phyloP scores from a whole-genome alignment of 306 rosid species.

The Geum urbanum region DNA sequence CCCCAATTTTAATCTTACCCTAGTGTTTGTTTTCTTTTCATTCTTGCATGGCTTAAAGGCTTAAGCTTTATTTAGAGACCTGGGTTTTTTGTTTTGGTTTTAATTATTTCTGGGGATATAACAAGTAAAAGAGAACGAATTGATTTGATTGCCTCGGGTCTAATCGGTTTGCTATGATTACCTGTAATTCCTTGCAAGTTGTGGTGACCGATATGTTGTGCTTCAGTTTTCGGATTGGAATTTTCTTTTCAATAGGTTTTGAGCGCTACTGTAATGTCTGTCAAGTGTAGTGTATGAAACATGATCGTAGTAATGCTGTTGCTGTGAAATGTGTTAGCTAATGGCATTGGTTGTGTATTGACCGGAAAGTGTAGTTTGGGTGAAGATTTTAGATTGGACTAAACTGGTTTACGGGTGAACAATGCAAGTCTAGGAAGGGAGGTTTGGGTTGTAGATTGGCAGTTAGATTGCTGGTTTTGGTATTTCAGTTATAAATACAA shows the following conservation, averaged over 20 bases:
- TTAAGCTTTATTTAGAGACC: not conserved
- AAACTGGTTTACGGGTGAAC: not conserved
- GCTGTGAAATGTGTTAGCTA: not conserved
- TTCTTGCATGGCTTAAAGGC: not conserved
- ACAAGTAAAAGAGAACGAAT: not conserved
- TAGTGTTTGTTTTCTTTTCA: not conserved
- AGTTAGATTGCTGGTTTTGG: not conserved
- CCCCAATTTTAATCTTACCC: not conserved
- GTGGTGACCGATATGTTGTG: not conserved
- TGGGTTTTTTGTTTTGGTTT: not conserved
- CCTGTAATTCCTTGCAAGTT: not conserved
- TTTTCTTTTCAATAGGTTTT: not conserved
- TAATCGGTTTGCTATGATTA: not conserved
- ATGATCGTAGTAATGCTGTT: not conserved
- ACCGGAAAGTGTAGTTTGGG: not conserved
- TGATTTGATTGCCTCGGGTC: not conserved
- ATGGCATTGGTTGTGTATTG: not conserved
- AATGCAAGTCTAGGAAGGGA: not conserved
- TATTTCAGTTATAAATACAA: not conserved
- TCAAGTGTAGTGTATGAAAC: not conserved
- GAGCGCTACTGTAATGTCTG: not conserved
- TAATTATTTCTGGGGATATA: not conserved
- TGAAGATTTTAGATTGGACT: not conserved
- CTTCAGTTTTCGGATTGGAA: not conserved
- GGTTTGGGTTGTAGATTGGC: slow-evolving; percentile 1